These are phyloP conservation scores for Septoria linicola DNA, from an alignment of 2,329 filamentous ascomycete species.

Conservation along the genomic window DNA sequence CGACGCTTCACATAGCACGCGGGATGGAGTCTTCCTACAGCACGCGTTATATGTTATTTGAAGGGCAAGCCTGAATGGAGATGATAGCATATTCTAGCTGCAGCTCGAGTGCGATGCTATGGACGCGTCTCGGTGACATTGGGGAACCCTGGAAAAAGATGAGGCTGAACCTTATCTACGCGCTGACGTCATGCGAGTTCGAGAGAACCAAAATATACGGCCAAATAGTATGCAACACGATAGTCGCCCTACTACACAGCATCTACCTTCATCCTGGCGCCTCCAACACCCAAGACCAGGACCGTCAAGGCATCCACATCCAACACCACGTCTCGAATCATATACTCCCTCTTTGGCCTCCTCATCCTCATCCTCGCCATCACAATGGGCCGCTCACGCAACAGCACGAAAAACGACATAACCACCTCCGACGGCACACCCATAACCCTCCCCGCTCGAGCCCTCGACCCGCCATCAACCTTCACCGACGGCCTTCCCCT, in stretches of 20 bases:
- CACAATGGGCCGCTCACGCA: slow-evolving; percentile 23
- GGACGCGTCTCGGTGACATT: background rate
- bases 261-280: slow-evolving; percentile 4
- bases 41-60: too few species aligned
- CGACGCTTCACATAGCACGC: too few species aligned
- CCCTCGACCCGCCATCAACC: slow-evolving; percentile 49
- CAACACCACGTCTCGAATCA: background rate
- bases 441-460: slow-evolving; percentile 39
- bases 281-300: background rate
- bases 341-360: slow-evolving; percentile 10
- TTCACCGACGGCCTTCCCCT: slow-evolving; percentile 69
- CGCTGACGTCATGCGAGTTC: background rate
- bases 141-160: background rate
- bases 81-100: background rate
- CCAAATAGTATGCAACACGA: background rate
- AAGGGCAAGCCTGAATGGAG: background rate
- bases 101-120: background rate
- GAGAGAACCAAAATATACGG: background rate
- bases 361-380: slow-evolving; percentile 17
- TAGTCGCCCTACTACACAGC: background rate
- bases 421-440: slow-evolving; percentile 33
- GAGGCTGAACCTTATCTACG: background rate
- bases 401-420: slow-evolving; percentile 13
- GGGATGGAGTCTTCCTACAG: too few species aligned
- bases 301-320: background rate